These are phyloP conservation scores for Hypoxylon lenormandii DNA, from an alignment of 495 filamentous ascomycete species.

Conservation along the genomic window DNA sequence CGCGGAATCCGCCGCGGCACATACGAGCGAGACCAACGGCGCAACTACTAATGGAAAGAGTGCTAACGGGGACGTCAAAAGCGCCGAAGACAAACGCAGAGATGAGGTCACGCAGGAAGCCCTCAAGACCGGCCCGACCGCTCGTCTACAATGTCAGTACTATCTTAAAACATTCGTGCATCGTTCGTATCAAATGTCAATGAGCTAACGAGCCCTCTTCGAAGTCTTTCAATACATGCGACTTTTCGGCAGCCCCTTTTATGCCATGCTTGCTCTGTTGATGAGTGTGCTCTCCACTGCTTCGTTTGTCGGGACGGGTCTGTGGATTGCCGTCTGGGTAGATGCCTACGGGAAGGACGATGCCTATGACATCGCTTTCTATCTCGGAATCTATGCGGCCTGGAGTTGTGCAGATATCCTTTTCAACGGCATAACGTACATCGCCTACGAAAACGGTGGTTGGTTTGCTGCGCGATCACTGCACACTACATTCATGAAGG, in stretches of 20 bases:
- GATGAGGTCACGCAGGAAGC: constrained; percentile 51
- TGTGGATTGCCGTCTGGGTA: constrained; percentile 66
- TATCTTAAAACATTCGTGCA: neutral
- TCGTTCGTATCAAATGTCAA: neutral
- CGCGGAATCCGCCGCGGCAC: constrained; percentile 33
- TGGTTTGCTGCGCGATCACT: constrained; percentile 62
- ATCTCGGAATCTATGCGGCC: constrained; percentile 54
- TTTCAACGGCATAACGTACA: constrained; percentile 48
- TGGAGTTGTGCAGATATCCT: constrained; percentile 52
- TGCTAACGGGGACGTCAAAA: constrained; percentile 36
- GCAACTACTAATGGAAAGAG: constrained; percentile 27
- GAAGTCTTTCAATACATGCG: constrained; percentile 56
- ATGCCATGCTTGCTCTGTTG: constrained; percentile 48
- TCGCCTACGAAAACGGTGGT: constrained; percentile 55
- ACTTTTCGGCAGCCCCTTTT: constrained; percentile 52
- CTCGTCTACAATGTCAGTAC: constrained; percentile 52
- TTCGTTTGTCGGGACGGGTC: constrained; percentile 48
- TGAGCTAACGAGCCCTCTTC: constrained; percentile 17
- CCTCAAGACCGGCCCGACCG: constrained; percentile 50
- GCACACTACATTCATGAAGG: constrained; percentile 59
- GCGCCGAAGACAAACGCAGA: constrained; percentile 42
- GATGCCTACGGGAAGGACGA: constrained; percentile 59
- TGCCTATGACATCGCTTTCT: constrained; percentile 52
- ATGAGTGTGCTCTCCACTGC: constrained; percentile 49
- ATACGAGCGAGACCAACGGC: constrained; percentile 29